phyloP scores from a whole-genome alignment of 495 filamentous ascomycete genomes.

The Penicillium egyptiacum region DNA sequence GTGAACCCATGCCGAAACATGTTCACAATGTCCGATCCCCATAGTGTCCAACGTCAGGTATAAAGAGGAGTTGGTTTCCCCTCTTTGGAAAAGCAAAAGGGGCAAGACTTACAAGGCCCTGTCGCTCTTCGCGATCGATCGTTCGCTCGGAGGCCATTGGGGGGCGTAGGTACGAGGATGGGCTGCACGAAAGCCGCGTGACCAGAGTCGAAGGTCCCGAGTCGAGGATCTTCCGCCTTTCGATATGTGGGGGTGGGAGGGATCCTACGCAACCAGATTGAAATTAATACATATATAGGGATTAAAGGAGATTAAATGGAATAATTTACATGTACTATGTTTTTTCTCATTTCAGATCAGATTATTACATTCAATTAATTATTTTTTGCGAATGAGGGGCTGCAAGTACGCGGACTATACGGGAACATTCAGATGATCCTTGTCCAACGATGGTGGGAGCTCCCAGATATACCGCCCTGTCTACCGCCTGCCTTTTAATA shows the following conservation, averaged over 20 bases:
- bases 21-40: conserved; percentile 17
- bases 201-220: conserved; percentile 33
- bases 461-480: no score
- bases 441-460: not conserved
- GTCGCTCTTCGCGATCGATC: conserved; percentile 87
- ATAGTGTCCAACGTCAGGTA: conserved; percentile 15
- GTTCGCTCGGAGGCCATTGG: conserved; percentile 63
- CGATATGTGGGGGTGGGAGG: conserved; percentile 10
- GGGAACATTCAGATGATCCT: conserved; percentile 5
- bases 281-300: not conserved
- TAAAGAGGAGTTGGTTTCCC: conserved; percentile 11
- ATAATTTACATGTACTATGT: not conserved
- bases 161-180: conserved; percentile 81
- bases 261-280: not conserved
- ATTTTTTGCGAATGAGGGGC: conserved; percentile 5
- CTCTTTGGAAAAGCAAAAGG: conserved; percentile 15
- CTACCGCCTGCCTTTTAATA: no score
- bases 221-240: conserved; percentile 33
- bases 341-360: not conserved
- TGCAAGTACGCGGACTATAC: conserved; percentile 11
- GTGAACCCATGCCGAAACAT: conserved; percentile 18
- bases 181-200: conserved; percentile 68
- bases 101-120: conserved; percentile 74
- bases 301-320: not conserved
- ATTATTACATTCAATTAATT: not conserved